A percentile compares a stretch with the other conserved stretches of the same genome.
Conservation (phyloP, 495 filamentous ascomycete species). For the Trichoderma orchidacearum region DNA sequence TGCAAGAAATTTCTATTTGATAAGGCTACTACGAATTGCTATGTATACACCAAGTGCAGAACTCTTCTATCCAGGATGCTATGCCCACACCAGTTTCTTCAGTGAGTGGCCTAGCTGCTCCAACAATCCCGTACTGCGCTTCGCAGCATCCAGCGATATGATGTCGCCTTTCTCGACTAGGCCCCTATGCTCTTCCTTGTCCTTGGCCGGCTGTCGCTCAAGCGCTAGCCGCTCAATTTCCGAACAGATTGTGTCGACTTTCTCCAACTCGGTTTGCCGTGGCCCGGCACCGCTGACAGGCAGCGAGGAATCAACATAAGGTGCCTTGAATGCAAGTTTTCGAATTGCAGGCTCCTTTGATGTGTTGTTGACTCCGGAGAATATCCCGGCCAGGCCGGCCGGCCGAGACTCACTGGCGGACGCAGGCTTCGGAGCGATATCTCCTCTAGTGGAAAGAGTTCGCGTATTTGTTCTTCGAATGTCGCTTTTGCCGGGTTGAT, state of each 20-base stretch:
- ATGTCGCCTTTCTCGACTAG: constrained; percentile 62
- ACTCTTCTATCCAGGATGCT: background rate
- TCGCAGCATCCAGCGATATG: constrained; percentile 70
- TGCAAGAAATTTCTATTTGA: background rate
- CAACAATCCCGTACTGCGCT: constrained; percentile 71
- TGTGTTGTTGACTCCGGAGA: constrained; percentile 11
- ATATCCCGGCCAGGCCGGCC: constrained; percentile 15
- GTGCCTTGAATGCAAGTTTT: constrained; percentile 45
- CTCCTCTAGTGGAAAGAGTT: constrained; percentile 44
- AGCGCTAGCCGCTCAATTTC: constrained; percentile 37
- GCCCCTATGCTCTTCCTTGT: constrained; percentile 16
- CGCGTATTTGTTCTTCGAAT: constrained; percentile 72
- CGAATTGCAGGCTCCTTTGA: constrained; percentile 12
- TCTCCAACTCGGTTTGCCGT: constrained; percentile 50
- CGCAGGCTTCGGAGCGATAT: constrained; percentile 9
- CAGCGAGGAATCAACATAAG: constrained; percentile 38
- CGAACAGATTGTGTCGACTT: constrained; percentile 55
- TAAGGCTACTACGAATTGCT: background rate
- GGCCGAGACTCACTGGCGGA: constrained; percentile 5
- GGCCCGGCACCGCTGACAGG: constrained; percentile 16
- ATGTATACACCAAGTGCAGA: background rate
- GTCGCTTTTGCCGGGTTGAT: constrained; percentile 51
- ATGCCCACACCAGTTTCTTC: constrained; percentile 90
- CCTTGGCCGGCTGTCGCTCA: constrained; percentile 17
- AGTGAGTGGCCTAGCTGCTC: constrained; percentile 76